phyloP scores from a whole-genome alignment of 345 rosid species.

The Boechera stricta region DNA sequence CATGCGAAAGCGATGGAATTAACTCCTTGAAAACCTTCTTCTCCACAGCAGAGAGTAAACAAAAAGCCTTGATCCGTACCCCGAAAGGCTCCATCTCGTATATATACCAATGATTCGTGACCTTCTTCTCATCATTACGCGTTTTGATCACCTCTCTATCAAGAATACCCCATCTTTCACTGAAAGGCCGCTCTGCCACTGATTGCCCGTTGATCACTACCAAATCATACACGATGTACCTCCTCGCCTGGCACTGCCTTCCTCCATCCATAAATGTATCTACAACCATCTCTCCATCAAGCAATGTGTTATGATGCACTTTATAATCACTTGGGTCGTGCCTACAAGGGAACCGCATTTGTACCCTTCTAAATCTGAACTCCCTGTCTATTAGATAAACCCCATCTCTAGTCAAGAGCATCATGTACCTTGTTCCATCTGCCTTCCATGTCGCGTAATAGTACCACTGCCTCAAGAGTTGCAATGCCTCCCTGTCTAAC shows the following conservation, averaged over 20 bases:
- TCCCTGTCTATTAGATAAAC: constrained; percentile 77
- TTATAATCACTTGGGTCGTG: constrained; percentile 50
- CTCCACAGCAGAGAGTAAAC: constrained; percentile 76
- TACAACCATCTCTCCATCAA: constrained; percentile 38
- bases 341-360: constrained; percentile 85
- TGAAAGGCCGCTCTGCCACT: constrained; percentile 75
- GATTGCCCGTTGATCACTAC: constrained; percentile 65
- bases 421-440: constrained; percentile 93
- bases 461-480: constrained; percentile 76
- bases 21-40: constrained; percentile 72
- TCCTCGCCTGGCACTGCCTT: constrained; percentile 77
- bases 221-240: constrained; percentile 86
- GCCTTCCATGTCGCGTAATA: constrained; percentile 98
- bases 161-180: constrained; percentile 81
- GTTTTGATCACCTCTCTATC: constrained; percentile 82
- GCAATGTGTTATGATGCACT: constrained; percentile 75
- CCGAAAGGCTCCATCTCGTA: constrained; percentile 89
- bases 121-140: constrained; percentile 69
- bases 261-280: constrained; percentile 54
- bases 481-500: constrained; percentile 71
- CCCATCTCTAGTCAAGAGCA: constrained; percentile 82
- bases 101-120: constrained; percentile 62
- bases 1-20: constrained; percentile 85
- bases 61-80: constrained; percentile 89
- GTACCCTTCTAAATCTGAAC: constrained; percentile 78